These are phyloP conservation scores for Fomes fomentarius DNA, from an alignment of 1,284 basidiomycete species.

Conservation along the genomic window DNA sequence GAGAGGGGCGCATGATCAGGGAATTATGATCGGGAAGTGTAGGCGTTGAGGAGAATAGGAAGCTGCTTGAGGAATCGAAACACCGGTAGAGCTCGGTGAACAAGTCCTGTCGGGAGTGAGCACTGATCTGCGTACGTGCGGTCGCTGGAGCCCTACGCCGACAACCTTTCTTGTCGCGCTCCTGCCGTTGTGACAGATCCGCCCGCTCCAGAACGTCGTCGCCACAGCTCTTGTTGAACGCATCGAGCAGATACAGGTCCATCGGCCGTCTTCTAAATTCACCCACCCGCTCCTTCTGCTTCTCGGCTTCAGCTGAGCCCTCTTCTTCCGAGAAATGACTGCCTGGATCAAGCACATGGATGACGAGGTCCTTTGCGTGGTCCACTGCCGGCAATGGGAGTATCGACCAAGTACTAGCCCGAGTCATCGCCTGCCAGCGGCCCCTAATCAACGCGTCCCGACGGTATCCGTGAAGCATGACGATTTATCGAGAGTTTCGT, in stretches of 20 bases:
- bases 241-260: conserved; percentile 76
- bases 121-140: conserved; percentile 51
- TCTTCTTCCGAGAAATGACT: conserved; percentile 17
- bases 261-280: conserved; percentile 70
- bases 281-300: conserved; percentile 49
- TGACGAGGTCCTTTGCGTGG: conserved; percentile 73
- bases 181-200: conserved; percentile 57
- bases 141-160: conserved; percentile 59
- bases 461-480: no score
- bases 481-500: no score
- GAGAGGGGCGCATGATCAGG: conserved; percentile 48
- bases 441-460: no score
- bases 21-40: conserved; percentile 59
- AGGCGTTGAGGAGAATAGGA: conserved; percentile 61
- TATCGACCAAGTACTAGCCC: conserved; percentile 72
- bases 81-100: conserved; percentile 64
- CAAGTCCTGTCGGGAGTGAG: conserved; percentile 51
- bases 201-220: conserved; percentile 76
- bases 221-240: conserved; percentile 70
- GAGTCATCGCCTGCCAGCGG: no score
- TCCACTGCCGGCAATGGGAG: conserved; percentile 58
- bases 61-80: conserved; percentile 66
- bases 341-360: conserved; percentile 51
- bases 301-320: conserved; percentile 22
- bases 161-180: conserved; percentile 61